Evolutionary conservation across 345 rosid species (phyloP).

Genomic region (Lepidium sativum): DNA sequence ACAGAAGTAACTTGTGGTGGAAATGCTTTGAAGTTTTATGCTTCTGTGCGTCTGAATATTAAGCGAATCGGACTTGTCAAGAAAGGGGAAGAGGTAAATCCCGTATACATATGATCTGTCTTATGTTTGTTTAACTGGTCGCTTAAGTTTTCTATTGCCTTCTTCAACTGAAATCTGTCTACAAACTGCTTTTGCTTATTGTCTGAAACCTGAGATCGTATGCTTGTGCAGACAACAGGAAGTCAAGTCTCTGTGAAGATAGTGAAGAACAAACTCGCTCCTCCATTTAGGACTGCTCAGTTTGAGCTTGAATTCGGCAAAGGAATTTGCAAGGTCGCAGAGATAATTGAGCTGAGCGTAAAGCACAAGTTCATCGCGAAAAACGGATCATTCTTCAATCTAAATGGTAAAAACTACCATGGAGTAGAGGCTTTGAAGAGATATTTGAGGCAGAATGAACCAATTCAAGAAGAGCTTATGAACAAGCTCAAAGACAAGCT

Average conservation of each 20-base stretch:
- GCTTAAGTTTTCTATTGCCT: background rate
- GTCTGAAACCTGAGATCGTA: conserved; percentile 1
- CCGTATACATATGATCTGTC: background rate
- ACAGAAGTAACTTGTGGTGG: conserved; percentile 97
- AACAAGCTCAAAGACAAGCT: conserved; percentile 59
- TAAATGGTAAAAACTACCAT: conserved; percentile 40
- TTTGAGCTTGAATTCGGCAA: conserved; percentile 95
- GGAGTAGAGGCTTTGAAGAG: conserved; percentile 79
- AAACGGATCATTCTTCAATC: conserved; percentile 41
- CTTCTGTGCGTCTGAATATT: conserved; percentile 83
- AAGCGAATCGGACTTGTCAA: conserved; percentile 62
- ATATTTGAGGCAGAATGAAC: conserved; percentile 42
- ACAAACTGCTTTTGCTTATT: background rate
- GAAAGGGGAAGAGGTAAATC: conserved; percentile 83
- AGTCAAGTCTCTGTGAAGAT: conserved; percentile 72
- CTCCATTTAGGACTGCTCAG: conserved; percentile 74
- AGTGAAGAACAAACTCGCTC: conserved; percentile 93
- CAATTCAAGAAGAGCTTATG: conserved; percentile 50
- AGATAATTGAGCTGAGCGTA: conserved; percentile 67
- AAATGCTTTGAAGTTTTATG: conserved; percentile 95
- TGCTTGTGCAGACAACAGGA: conserved; percentile 48
- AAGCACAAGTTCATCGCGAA: conserved; percentile 62
- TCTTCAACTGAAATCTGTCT: background rate
- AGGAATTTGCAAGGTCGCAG: conserved; percentile 69
- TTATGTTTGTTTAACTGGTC: background rate